Evolutionary conservation across 106 monocot species (phyloP).

Genomic region (Posidonia australis): DNA sequence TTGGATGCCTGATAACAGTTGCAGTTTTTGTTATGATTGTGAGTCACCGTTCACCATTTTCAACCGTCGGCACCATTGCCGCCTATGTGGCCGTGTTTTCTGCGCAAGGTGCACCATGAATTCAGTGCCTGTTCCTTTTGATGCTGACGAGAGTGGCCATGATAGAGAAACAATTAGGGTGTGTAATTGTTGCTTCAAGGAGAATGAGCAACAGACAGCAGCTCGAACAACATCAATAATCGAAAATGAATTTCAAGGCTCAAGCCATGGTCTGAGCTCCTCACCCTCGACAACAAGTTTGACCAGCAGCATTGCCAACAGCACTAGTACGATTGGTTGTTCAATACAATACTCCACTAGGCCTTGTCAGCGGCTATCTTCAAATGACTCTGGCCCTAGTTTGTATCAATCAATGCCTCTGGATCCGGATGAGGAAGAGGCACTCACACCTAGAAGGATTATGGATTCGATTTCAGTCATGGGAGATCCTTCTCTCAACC

Average conservation of each 20-base stretch:
- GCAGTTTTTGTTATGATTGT: constrained; percentile 93
- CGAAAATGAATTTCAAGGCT: constrained; percentile 15
- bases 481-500: constrained; percentile 26
- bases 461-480: constrained; percentile 22
- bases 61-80: constrained; percentile 82
- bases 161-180: constrained; percentile 51
- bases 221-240: background rate
- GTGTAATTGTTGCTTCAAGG: constrained; percentile 81
- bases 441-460: constrained; percentile 10
- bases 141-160: constrained; percentile 17
- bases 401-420: constrained; percentile 6
- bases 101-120: constrained; percentile 77
- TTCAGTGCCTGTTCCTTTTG: constrained; percentile 29
- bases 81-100: constrained; percentile 77
- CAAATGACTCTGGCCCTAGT: constrained; percentile 17
- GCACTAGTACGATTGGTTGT: constrained; percentile 20
- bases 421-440: constrained; percentile 36
- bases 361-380: constrained; percentile 12
- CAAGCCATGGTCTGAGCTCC: constrained; percentile 35
- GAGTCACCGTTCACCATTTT: constrained; percentile 76
- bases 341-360: constrained; percentile 23
- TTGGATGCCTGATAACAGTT: constrained; percentile 95
- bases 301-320: constrained; percentile 40
- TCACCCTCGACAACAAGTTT: constrained; percentile 45
- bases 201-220: constrained; percentile 14